phyloP scores from a whole-genome alignment of 805 yeast genomes.

The Zygotorulaspora chibaensis region DNA sequence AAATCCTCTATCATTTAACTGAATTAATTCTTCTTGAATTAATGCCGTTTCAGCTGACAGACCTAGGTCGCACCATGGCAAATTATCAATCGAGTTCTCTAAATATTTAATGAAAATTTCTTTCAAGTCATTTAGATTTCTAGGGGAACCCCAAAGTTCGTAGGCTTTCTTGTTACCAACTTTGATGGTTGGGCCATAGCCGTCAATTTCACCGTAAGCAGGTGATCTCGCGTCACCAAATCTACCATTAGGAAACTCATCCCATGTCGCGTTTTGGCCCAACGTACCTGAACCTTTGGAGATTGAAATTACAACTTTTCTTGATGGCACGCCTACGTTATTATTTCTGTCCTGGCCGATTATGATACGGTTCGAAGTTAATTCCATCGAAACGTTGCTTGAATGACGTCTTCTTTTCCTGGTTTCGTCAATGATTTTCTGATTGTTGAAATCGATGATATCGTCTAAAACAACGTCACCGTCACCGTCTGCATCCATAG shows the following conservation, averaged over 20 bases:
- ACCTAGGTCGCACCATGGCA: slow-evolving; percentile 92
- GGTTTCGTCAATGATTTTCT: slow-evolving; percentile 9
- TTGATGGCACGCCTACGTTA: slow-evolving; percentile 37
- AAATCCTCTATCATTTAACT: slow-evolving; percentile 66
- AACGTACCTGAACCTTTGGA: slow-evolving; percentile 79
- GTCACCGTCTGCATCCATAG: slow-evolving; percentile 25
- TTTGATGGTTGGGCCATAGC: slow-evolving; percentile 90
- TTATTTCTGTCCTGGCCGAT: slow-evolving; percentile 30
- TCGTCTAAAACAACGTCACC: slow-evolving; percentile 33
- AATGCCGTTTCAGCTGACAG: slow-evolving; percentile 85
- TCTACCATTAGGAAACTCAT: slow-evolving; percentile 93
- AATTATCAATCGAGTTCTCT: slow-evolving; percentile 64
- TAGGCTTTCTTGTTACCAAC: slow-evolving; percentile 63
- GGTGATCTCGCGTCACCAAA: slow-evolving; percentile 94
- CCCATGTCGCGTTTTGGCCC: slow-evolving; percentile 94
- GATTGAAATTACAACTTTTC: slow-evolving; percentile 64
- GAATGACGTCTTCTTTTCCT: slow-evolving; percentile 34
- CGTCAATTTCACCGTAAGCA: slow-evolving; percentile 97
- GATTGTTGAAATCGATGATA: slow-evolving; percentile 4
- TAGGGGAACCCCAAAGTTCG: slow-evolving; percentile 79
- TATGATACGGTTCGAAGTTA: slow-evolving; percentile 42
- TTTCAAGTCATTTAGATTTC: slow-evolving; percentile 52
- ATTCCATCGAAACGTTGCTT: slow-evolving; percentile 25
- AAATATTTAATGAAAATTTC: slow-evolving; percentile 67
- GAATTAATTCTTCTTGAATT: slow-evolving; percentile 85